Evolutionary conservation across 352 stramenopile genomes (phyloP).

Genomic region (Achlya hypogyna): DNA sequence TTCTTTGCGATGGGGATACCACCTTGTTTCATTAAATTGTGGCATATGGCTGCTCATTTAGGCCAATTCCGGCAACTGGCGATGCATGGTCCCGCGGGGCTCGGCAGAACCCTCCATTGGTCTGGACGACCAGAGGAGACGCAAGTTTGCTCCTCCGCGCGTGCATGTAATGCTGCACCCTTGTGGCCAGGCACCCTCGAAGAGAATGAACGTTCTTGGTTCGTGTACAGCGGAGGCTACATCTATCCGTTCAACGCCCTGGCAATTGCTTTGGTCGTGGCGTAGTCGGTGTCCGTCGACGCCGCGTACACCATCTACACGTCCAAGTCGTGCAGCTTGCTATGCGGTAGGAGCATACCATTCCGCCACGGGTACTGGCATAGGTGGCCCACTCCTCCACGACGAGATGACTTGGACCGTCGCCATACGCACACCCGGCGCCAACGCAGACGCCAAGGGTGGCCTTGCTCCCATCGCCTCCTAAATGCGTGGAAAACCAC

Average conservation of each 20-base stretch:
- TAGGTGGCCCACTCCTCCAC: constrained; percentile 42
- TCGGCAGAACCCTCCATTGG: too few species aligned
- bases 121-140: too few species aligned
- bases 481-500: constrained; percentile 35
- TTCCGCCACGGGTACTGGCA: constrained; percentile 35
- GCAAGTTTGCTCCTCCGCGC: too few species aligned
- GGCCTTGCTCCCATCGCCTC: constrained; percentile 37
- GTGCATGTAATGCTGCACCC: too few species aligned
- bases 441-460: constrained; percentile 50
- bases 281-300: constrained; percentile 29
- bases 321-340: neutral
- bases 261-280: constrained; percentile 1
- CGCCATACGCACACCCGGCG: constrained; percentile 47
- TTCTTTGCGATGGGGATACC: too few species aligned
- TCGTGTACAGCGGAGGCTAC: too few species aligned
- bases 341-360: constrained; percentile 19
- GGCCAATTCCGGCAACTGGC: too few species aligned
- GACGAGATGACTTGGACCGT: constrained; percentile 38
- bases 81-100: too few species aligned
- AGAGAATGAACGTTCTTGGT: too few species aligned
- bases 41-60: too few species aligned
- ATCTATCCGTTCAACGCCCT: neutral
- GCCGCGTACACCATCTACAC: constrained; percentile 52
- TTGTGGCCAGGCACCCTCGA: too few species aligned
- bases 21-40: too few species aligned